Base-by-base conservation (phyloP, 2,329 filamentous ascomycete genomes). In the Dactylonectria macrodidyma region DNA sequence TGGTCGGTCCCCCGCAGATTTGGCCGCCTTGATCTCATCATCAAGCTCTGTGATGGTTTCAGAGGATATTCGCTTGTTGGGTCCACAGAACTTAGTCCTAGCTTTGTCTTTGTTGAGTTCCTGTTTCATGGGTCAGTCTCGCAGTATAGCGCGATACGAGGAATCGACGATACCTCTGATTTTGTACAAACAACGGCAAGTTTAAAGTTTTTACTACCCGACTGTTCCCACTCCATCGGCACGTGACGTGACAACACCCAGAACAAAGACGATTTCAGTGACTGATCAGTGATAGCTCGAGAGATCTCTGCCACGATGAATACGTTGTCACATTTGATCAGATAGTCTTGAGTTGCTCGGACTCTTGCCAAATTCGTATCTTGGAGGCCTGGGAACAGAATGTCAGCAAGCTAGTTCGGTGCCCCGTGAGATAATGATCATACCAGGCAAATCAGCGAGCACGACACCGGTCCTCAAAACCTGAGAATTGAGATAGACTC, bases 281-380 rank as follows among this genome's bases (percentile, higher is more conserved):
- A 80, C 56, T 76, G 72, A 47, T 81, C 73, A 3, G 75, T 80
- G 11, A 79, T 74, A 3, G 77, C 79, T 3, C 79, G 70, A 12
- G 74, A 72, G 54, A 81, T 81, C 16, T 79, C 78, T 11, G 78
- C 73, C 3, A 80, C 79, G 14, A 81, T 73, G 14, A 82, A 75
- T 9, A 82, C 72, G 22, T 77, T 76, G 54, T 81, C 77, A 71
- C 79, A 81, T 30, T 74, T 76, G 38, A 79, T 66, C 5, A 81
- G 73, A 58, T 81, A 81, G 24, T 75, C 75, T 44, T 81, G 76
- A n/a, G 80, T 80, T 7, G 75, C 75, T 62, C 73, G 69, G 2
- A 81, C 77, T 65, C 80, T 73, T 12, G 80, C 80, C 38, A 80
- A 55, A 65, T 81, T 81, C 1, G 79, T 79, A 62, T 82, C 78